Evolutionary conservation across 352 stramenopile species (phyloP).

Genomic region (Aphanomyces euteiches): DNA sequence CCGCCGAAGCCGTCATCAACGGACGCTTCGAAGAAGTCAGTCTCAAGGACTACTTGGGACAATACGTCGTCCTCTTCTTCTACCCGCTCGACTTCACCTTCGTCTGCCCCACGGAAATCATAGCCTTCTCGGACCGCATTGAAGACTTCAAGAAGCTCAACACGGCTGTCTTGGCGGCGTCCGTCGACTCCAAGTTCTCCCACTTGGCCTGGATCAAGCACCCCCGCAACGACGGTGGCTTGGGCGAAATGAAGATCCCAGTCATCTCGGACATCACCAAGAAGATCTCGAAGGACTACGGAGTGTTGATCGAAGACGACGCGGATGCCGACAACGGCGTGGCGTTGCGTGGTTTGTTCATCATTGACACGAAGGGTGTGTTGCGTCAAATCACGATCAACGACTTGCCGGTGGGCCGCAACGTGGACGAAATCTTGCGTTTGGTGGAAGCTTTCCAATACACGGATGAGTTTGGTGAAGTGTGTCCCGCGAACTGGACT

Average conservation of each 20-base stretch:
- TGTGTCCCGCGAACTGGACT: slow-evolving; percentile 90
- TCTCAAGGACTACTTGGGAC: slow-evolving; percentile 81
- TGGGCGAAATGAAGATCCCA: slow-evolving; percentile 89
- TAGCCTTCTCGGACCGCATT: slow-evolving; percentile 77
- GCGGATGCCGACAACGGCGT: slow-evolving; percentile 65
- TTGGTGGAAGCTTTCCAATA: slow-evolving; percentile 92
- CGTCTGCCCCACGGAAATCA: slow-evolving; percentile 90
- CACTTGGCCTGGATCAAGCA: slow-evolving; percentile 89
- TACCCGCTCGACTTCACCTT: slow-evolving; percentile 91
- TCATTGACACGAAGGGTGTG: slow-evolving; percentile 85
- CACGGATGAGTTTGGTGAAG: slow-evolving; percentile 85
- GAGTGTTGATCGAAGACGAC: slow-evolving; percentile 71
- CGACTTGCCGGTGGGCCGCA: slow-evolving; percentile 83
- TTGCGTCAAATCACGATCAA: slow-evolving; percentile 86
- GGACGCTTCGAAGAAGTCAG: slow-evolving; percentile 80
- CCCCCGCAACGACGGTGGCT: slow-evolving; percentile 82
- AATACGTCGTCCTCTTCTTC: slow-evolving; percentile 92
- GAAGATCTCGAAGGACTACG: slow-evolving; percentile 74
- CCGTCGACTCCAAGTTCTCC: slow-evolving; percentile 85
- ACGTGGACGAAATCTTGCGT: slow-evolving; percentile 87
- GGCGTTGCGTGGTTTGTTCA: slow-evolving; percentile 85
- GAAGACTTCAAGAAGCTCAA: slow-evolving; percentile 79
- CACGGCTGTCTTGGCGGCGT: slow-evolving; percentile 69
- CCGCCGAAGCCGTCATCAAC: slow-evolving; percentile 68
- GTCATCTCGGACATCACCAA: slow-evolving; percentile 88